Evolutionary conservation across 2,329 filamentous ascomycete genomes (phyloP), one percentile per base, ranked within the genome.

Genomic region (Albophoma yamanashiensis): DNA sequence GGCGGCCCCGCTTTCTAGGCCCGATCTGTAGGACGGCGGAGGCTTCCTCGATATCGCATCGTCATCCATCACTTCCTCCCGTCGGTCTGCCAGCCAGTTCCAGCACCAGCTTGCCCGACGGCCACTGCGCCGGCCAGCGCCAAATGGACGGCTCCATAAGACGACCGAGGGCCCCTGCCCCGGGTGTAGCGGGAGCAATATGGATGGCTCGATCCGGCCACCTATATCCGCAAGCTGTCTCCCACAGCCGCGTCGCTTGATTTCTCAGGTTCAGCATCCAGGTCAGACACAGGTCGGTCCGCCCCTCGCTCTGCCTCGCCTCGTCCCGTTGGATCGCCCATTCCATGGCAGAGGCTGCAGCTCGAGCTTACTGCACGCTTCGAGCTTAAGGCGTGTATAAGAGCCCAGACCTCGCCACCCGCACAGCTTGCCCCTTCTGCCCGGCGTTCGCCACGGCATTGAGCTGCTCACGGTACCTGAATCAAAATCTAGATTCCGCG

Each of bases 21-120:
- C 61, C 68, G 68, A 70, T 70, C 68, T 61, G 38, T 60, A 66
- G 60, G 58, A 25, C 56, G 58, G 58, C 59, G 61, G 63, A 62
- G 58, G 53, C 55, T 62, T 53, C 61, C 60, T 69, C 63, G 59
- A 58, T 47, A 70, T 70, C 68, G 67, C 47, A 53, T 59, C 38
- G 43, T 42, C 45, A 43, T 60, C 14, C 25, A 36, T 20, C 56
- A 57, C 36, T 55, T 53, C 25, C 27, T 36, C 27, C 27, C 40
- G n/a, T 39, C 20, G 9, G 12, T 38, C 52, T 56, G 50, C 50
- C 27, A 36, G 15, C 47, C 42, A n/a, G 42, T 22, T 45, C n/a
- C n/a, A 45, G 42, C 42, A 4, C 42, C 17, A n/a, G 40, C 40
- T 7, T 11, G 1, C 42, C 20, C 20, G 42, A 22, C 8, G 42